Percentiles rank a stretch among this genome's conserved stretches.
Evolutionary conservation across 257 asterid species (phyloP).

Genomic region (Schizonepeta tenuifolia): DNA sequence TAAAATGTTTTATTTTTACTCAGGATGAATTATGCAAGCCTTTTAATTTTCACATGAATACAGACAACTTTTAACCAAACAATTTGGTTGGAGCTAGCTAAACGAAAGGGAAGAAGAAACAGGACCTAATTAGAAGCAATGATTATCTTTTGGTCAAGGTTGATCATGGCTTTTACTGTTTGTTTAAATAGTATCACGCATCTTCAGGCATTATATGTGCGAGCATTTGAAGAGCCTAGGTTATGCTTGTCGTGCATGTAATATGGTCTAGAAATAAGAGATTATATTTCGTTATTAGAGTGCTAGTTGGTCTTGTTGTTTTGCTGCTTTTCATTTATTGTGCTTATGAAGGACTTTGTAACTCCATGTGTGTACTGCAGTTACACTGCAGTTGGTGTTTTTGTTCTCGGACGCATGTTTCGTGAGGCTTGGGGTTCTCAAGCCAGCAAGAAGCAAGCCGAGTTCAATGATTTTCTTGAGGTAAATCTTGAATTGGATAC

Average conservation of each 20-base stretch:
- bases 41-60: neutral
- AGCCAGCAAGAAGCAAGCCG: slow-evolving; percentile 85
- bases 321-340: slow-evolving; percentile 31
- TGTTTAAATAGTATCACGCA: neutral
- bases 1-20: neutral
- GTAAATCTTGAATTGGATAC: slow-evolving; percentile 42
- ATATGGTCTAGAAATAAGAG: slow-evolving; percentile 23
- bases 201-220: slow-evolving; percentile 6
- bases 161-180: neutral
- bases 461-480: slow-evolving; percentile 94
- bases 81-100: slow-evolving; percentile 6
- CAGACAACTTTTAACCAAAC: neutral
- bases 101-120: slow-evolving; percentile 3
- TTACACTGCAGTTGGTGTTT: slow-evolving; percentile 96
- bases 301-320: slow-evolving; percentile 19
- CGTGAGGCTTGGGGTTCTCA: slow-evolving; percentile 90
- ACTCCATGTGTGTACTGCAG: slow-evolving; percentile 48
- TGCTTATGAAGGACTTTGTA: slow-evolving; percentile 35
- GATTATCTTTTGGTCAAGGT: neutral
- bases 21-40: neutral
- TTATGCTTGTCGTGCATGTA: neutral
- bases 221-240: slow-evolving; percentile 28
- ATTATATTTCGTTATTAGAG: slow-evolving; percentile 7
- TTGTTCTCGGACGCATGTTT: slow-evolving; percentile 93
- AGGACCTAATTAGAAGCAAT: neutral